These are phyloP conservation scores for Lathyrus tuberosus DNA, from an alignment of 306 rosid genomes.

Conservation along the genomic window DNA sequence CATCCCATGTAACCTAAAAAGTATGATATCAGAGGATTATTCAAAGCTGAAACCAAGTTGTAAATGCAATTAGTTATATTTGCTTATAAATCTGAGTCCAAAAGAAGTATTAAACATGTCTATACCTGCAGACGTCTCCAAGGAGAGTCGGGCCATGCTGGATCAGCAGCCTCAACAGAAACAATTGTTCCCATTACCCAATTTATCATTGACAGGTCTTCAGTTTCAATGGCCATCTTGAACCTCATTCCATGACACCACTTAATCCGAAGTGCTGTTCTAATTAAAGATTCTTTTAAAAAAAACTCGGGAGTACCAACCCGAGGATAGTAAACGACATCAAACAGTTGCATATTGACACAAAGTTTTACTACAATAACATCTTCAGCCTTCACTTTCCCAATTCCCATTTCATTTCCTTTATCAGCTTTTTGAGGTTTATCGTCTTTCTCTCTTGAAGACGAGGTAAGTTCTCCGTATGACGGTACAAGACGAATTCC, in stretches of 20 bases:
- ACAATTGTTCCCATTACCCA: conserved; percentile 78
- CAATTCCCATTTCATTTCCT: conserved; percentile 51
- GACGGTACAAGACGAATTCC: conserved; percentile 46
- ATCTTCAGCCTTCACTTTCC: conserved; percentile 67
- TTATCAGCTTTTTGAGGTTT: conserved; percentile 48
- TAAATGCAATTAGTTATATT: no score
- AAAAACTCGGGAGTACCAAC: conserved; percentile 84
- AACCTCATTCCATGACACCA: conserved; percentile 87
- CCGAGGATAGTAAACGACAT: conserved; percentile 79
- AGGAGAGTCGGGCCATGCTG: conserved; percentile 79
- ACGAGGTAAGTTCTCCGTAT: conserved; percentile 57
- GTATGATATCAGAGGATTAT: conserved; percentile 28
- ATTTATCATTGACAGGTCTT: conserved; percentile 66
- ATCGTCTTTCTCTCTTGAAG: conserved; percentile 55
- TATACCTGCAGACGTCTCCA: conserved; percentile 91
- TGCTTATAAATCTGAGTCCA: background rate
- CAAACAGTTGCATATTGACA: conserved; percentile 62
- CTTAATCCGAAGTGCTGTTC: conserved; percentile 58
- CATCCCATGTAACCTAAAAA: conserved; percentile 84
- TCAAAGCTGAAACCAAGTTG: background rate
- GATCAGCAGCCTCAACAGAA: conserved; percentile 68
- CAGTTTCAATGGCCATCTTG: conserved; percentile 85
- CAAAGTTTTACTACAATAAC: conserved; percentile 71
- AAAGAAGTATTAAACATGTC: background rate
- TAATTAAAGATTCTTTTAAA: conserved; percentile 63